Conservation (phyloP, 805 yeast genomes). For the Myxozyma neotropica region DNA sequence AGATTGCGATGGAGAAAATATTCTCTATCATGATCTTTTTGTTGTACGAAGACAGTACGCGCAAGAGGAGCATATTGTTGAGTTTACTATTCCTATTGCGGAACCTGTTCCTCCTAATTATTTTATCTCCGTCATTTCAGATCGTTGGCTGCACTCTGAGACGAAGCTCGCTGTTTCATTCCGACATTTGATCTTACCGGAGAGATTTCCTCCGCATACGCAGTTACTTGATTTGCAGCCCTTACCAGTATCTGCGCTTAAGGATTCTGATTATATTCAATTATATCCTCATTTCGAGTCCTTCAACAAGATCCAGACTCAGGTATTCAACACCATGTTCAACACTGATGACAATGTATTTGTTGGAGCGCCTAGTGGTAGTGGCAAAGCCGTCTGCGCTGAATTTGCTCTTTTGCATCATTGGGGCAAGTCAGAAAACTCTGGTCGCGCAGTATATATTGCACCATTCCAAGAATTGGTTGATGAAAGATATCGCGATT, state of each 20-base stretch:
- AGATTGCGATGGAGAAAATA: constrained; percentile 77
- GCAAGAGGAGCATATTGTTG: constrained; percentile 59
- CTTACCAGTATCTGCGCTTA: constrained; percentile 54
- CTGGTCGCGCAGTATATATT: constrained; percentile 74
- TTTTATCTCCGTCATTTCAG: constrained; percentile 72
- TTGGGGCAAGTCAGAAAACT: constrained; percentile 59
- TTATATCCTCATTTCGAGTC: constrained; percentile 50
- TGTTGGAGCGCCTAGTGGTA: constrained; percentile 73
- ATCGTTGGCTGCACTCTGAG: constrained; percentile 82
- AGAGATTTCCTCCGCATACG: constrained; percentile 64
- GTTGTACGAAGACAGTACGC: constrained; percentile 54
- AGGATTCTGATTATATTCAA: constrained; percentile 51
- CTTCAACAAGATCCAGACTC: constrained; percentile 77
- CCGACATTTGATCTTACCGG: constrained; percentile 57
- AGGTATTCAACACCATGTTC: constrained; percentile 62
- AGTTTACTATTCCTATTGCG: constrained; percentile 62
- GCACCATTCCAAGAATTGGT: constrained; percentile 62
- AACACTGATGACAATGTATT: constrained; percentile 61
- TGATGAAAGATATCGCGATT: constrained; percentile 50
- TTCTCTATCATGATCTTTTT: constrained; percentile 62
- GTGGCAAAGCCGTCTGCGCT: constrained; percentile 72
- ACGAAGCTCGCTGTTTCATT: constrained; percentile 62
- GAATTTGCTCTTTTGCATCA: constrained; percentile 72
- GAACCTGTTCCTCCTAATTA: constrained; percentile 69
- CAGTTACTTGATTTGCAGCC: constrained; percentile 56